Percentiles rank a stretch among this genome's conserved stretches.
Evolutionary conservation across 2,329 filamentous ascomycete genomes (phyloP).

Genomic region (Neonectria faginata): DNA sequence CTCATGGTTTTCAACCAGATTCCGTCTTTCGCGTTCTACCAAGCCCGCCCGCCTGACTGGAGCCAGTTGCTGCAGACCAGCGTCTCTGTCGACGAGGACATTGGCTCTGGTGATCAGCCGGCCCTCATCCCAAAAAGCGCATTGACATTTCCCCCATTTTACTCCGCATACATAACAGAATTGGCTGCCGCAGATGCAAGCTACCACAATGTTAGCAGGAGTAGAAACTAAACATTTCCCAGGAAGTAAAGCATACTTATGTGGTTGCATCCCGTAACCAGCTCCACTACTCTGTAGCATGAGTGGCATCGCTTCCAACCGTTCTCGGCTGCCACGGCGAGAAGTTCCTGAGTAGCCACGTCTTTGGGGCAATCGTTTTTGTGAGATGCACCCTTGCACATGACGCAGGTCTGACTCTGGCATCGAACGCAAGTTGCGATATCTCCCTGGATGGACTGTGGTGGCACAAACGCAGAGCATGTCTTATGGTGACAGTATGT

Average conservation of each 20-base stretch:
- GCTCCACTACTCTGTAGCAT: conserved; percentile 61
- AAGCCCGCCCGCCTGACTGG: not conserved
- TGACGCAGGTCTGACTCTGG: conserved; percentile 56
- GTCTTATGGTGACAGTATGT: conserved; percentile 61
- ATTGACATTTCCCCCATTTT: conserved; percentile 55
- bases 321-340: conserved; percentile 53
- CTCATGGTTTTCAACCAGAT: conserved; percentile 49
- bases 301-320: conserved; percentile 63
- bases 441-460: conserved; percentile 45
- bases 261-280: conserved; percentile 63
- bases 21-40: conserved; percentile 3
- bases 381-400: conserved; percentile 62
- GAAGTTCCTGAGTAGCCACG: conserved; percentile 50
- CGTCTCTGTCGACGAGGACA: conserved; percentile 48
- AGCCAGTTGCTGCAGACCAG: not conserved
- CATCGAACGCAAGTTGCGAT: conserved; percentile 59
- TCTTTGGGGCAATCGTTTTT: conserved; percentile 61
- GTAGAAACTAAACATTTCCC: not conserved
- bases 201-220: conserved; percentile 40
- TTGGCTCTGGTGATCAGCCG: conserved; percentile 49
- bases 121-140: conserved; percentile 53
- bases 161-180: conserved; percentile 63
- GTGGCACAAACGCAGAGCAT: conserved; percentile 62
- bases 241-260: conserved; percentile 60
- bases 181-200: conserved; percentile 57